Conservation (phyloP, 768 basidiomycete species). For the Coprinellus aureogranulatus region DNA sequence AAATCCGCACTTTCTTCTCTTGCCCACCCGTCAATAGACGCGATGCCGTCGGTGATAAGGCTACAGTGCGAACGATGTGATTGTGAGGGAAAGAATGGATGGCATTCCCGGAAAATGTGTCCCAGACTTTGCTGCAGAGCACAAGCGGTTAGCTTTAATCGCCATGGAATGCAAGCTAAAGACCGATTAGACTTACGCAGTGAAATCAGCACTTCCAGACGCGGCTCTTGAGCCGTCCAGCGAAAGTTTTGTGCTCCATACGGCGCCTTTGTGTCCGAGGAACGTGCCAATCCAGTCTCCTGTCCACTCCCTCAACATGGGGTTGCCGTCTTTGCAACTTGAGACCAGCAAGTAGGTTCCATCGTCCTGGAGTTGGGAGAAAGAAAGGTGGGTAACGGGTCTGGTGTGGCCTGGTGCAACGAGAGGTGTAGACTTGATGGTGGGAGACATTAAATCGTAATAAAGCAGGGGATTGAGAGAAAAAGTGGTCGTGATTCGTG, state of each 20-base stretch:
- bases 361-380: slow-evolving; percentile 84
- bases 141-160: background rate
- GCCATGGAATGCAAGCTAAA: slow-evolving; percentile 4
- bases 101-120: slow-evolving; percentile 82
- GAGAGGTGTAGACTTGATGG: slow-evolving; percentile 70
- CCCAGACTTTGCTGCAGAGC: slow-evolving; percentile 83
- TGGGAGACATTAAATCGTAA: slow-evolving; percentile 53
- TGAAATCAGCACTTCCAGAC: slow-evolving; percentile 94
- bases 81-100: slow-evolving; percentile 97
- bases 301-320: slow-evolving; percentile 95
- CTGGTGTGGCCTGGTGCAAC: slow-evolving; percentile 85
- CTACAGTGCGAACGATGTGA: slow-evolving; percentile 96
- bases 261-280: slow-evolving; percentile 89
- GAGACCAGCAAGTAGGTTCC: slow-evolving; percentile 88
- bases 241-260: slow-evolving; percentile 94
- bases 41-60: slow-evolving; percentile 66
- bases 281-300: slow-evolving; percentile 99
- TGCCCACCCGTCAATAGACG: slow-evolving; percentile 89
- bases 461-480: slow-evolving; percentile 19
- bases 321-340: slow-evolving; percentile 98
- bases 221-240: slow-evolving; percentile 82
- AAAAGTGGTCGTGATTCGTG: slow-evolving; percentile 39
- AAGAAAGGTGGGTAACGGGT: slow-evolving; percentile 91
- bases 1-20: slow-evolving; percentile 96
- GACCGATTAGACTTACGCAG: slow-evolving; percentile 64